phyloP scores from a whole-genome alignment of 768 basidiomycete genomes.

The Lactarius tabidus region DNA sequence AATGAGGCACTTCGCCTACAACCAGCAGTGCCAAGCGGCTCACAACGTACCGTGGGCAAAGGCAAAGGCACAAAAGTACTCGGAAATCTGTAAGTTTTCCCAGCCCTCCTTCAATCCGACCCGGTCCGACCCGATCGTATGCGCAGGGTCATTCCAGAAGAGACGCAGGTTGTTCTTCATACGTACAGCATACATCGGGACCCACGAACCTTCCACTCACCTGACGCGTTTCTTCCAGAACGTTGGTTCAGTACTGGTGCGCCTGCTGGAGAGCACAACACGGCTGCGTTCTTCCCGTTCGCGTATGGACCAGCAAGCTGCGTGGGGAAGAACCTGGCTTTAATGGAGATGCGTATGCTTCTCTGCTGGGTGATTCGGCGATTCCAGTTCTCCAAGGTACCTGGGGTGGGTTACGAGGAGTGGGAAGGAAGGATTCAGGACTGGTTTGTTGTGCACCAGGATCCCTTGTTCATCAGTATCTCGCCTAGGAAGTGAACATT shows the following conservation, averaged over 20 bases:
- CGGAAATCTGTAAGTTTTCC: no score
- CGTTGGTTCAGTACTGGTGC: neutral
- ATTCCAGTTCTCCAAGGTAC: no score
- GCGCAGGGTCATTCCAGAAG: neutral
- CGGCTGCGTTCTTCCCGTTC: constrained; percentile 23
- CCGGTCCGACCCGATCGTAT: no score
- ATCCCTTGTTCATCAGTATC: no score
- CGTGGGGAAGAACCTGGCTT: constrained; percentile 25
- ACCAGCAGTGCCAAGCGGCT: neutral
- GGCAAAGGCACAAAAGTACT: neutral
- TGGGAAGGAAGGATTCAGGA: no score
- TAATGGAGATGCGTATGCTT: constrained; percentile 16
- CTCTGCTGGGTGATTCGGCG: no score
- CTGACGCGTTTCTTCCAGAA: neutral
- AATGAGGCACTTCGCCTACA: neutral
- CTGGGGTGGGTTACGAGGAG: no score
- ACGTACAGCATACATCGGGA: constrained; percentile 4
- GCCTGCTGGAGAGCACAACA: neutral
- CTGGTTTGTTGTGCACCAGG: no score
- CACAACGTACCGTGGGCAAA: neutral
- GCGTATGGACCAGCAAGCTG: constrained; percentile 26
- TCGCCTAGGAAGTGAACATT: no score
- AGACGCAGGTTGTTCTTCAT: neutral
- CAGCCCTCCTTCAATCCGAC: no score
- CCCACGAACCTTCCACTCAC: neutral